These are phyloP conservation scores for Boletus sp. DNA, from an alignment of 768 basidiomycete genomes.

Conservation along the genomic window DNA sequence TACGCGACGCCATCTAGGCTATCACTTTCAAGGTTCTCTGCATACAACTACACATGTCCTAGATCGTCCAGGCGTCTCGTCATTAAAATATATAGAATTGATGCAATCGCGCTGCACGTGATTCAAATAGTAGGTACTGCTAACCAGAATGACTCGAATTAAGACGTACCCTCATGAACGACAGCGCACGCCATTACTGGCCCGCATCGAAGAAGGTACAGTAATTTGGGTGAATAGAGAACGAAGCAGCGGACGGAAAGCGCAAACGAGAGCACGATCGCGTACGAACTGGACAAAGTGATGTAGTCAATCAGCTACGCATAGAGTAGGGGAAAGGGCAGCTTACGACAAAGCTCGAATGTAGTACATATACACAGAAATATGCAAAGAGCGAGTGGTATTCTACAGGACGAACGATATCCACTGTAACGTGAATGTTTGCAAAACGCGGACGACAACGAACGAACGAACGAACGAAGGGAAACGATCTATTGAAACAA, in stretches of 20 bases:
- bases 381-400: conserved; percentile 21
- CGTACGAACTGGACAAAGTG: conserved; percentile 6
- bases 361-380: conserved; percentile 33
- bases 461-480: conserved; percentile 12
- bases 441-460: conserved; percentile 1
- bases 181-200: neutral
- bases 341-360: neutral
- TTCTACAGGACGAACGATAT: conserved; percentile 23
- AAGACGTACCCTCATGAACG: neutral
- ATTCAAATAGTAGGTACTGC: neutral
- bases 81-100: neutral
- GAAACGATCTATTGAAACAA: conserved; percentile 29
- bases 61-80: neutral
- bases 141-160: neutral
- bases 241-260: conserved; percentile 10
- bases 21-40: neutral
- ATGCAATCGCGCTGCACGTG: neutral
- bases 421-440: conserved; percentile 11
- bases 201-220: neutral
- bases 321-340: conserved; percentile 17
- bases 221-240: neutral
- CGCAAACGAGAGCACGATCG: conserved; percentile 7
- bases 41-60: neutral
- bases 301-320: conserved; percentile 19
- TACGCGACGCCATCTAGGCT: no score